Base-by-base conservation (phyloP, 495 filamentous ascomycete species). In the Pyrenopolyporus hunteri region DNA sequence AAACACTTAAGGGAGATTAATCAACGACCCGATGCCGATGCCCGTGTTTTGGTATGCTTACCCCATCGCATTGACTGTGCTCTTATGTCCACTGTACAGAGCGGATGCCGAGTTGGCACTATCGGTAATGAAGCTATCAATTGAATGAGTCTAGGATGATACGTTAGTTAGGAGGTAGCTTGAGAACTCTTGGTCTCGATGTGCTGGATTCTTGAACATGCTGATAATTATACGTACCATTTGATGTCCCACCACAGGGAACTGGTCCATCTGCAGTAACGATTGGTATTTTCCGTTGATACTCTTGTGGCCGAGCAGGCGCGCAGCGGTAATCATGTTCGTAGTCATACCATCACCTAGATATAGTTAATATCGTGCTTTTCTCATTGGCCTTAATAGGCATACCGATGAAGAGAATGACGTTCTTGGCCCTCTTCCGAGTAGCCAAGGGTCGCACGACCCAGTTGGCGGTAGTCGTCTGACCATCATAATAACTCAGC, bases 71-170 rank as follows among this genome's bases (percentile, higher is more conserved):
- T 91, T 89, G 57, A 89, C 87, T 0, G 84, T 85, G 45, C 80
- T 84, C 79, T 91, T 91, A 73, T 91, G 88, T 20, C 88, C 88
- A 3, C 83, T 79, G 71, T 91, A 91, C 14, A 91, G 76, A 6
- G 88, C 87, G 6, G 85, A 88, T 0, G 88, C 88, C 13, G 83
- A 87, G 76, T 90, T 91, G 63, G 88, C 88, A 17, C 85, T 88
- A 72, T 90, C 88, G 16, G 88, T 90, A 73, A 91, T 90, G 75
- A 86, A 91, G 17, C 76, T 80, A 72, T 90, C 87, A 70, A 91
- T 80, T 2, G 88, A 90, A 72, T 91, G 88, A 5, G 84, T 82
- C 62, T 65, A 36, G 23, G 68, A 73, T 5, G 10, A 71, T 28
- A 16, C 0, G 33, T 46, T 43, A 53, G 33, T 14, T 13, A 19